Base-by-base conservation (phyloP, 2,329 filamentous ascomycete species). In the Botrytis tulipae region DNA sequence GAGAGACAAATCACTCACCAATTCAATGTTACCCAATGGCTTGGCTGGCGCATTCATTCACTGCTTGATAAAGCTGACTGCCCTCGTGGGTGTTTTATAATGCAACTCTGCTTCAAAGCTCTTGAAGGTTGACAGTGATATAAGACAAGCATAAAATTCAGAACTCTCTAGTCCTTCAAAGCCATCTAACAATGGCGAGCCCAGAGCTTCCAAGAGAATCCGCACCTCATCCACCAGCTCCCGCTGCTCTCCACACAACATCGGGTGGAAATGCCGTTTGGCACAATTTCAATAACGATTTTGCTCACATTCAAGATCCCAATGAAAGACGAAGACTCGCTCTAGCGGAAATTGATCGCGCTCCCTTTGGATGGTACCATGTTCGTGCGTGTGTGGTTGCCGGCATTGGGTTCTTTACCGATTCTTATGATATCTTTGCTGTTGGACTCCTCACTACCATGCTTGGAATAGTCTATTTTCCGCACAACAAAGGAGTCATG, bases 321-420 rank as follows among this genome's bases (percentile, higher is more conserved):
- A 93, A 93, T 76, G 92, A 95, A 85, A 90, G 93, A 71, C 88
- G 93, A 77, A 89, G 93, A 75, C 89, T 93, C 44, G 93, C 93
- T 51, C 91, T 96, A 70, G 91, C 92, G 48, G 91, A 95, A 83
- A 92, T 95, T 77, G 93, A 95, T 85, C 91, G 91, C 83, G 92
- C 92, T 18, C 91, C 91, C 1, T 95, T 95, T 74, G 91, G 93
- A 79, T 95, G 92, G 92, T 93, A 78, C 29, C 93, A 96, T 80
- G 88, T 95, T 73, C 88, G 93, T 54, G 91, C 92, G 73, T 87
- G 92, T 68, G 83, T 92, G 10, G 92, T 95, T 37, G 92, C 92
- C 48, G 93, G 93, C 78, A 90, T 95, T 63, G 75, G 70, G 77
- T 96, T 96, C 88, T 95, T 95, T 83, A 95, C 93, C n/a, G 93